Evolutionary conservation across 1,284 basidiomycete species (phyloP), one percentile per base, ranked within the genome.

Genomic region (Fomitopsis pinicola): DNA sequence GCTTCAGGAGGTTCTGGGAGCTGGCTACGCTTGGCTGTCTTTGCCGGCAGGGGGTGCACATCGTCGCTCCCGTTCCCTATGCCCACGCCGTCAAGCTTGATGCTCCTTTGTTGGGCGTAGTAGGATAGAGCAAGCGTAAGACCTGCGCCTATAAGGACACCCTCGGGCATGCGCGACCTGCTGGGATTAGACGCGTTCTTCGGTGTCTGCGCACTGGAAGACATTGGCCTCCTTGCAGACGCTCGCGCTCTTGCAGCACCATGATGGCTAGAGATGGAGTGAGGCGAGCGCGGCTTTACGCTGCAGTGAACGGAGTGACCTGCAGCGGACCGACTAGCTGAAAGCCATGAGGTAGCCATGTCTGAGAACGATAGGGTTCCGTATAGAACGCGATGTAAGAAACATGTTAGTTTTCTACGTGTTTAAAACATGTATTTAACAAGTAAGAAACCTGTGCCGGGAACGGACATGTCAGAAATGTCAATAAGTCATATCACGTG

Each of bases 61-160:
- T 58, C 59, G 5, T 48, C 62, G 26, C 57, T 56, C 10, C 57
- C 61, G 15, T 46, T 52, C 19, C 46, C 62, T 8, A 61, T 57
- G 15, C 58, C 62, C 3, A 55, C 62, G 17, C 66, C 64, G 50
- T 67, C 66, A 10, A 65, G 44, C 30, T 57, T 56, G 15, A 67
- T 42, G 15, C 48, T 45, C 40, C n/a, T 36, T 5, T 38, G 17
- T 28, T 61, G 55, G 7, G 44, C 46, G 36, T 59, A 62, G 15
- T 44, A 40, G 19, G 57, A 60, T 33, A 56, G 22, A 4, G 50
- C 63, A 17, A 59, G 50, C 7, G 60, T 30, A 12, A 59, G 26
- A 22, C 48, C 60, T 2, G 55, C 59, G 6, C 62, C 62, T 12
- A 63, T 17, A 8, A 56, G 10, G 36, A 61, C 57, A 17, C 59